Conservation (phyloP, 192 early-diverging fungal genomes). For the Diversispora epigaea region DNA sequence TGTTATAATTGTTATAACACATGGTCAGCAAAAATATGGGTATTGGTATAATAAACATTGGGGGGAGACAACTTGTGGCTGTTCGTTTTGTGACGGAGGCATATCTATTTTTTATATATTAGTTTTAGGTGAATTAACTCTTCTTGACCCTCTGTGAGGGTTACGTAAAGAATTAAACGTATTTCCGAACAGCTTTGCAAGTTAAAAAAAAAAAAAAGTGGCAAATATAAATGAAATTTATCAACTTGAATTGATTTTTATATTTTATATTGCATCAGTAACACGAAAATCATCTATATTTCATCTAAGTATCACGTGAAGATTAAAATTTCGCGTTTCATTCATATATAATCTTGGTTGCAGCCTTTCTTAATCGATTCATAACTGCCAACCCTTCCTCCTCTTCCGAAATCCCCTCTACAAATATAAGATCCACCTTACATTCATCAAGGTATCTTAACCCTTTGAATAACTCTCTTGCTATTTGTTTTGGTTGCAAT, state of each 20-base stretch:
- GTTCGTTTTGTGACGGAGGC: conserved; percentile 37
- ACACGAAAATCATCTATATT: too few relatives aligned
- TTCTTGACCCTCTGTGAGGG: conserved; percentile 48
- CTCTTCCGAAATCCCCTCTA: conserved; percentile 86
- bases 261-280: too few relatives aligned
- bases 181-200: conserved; percentile 45
- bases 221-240: too few relatives aligned
- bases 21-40: too few relatives aligned
- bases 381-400: conserved; percentile 94
- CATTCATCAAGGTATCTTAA: conserved; percentile 74
- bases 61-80: too few relatives aligned
- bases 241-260: too few relatives aligned
- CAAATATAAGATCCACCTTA: conserved; percentile 73
- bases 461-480: conserved; percentile 75
- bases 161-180: conserved; percentile 48
- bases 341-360: conserved; percentile 54
- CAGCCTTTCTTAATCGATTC: conserved; percentile 93
- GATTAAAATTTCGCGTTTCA: background rate
- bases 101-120: conserved; percentile 34
- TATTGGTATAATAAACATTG: too few relatives aligned
- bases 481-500: conserved; percentile 60
- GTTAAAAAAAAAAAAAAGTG: too few relatives aligned
- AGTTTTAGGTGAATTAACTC: conserved; percentile 37
- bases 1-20: too few relatives aligned
- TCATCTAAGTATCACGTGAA: too few relatives aligned